A percentile compares a stretch with the other conserved stretches of the same genome.
These are phyloP conservation scores for Lactifluus hygrophoroides DNA, from an alignment of 768 basidiomycete genomes.

Conservation along the genomic window DNA sequence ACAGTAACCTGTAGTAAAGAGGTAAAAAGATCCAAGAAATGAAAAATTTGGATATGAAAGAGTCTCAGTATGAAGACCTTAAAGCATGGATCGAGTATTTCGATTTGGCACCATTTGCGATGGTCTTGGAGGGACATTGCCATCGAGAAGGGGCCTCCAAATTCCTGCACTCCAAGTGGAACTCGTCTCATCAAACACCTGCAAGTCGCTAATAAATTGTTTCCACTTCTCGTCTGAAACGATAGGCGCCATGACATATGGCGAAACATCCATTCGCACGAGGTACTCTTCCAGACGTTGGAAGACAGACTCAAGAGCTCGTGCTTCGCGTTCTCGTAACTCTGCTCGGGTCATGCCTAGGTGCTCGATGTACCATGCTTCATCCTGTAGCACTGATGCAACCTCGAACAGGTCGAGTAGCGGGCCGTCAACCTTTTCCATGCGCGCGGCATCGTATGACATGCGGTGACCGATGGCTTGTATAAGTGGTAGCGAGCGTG, in stretches of 20 bases:
- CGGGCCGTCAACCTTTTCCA: slow-evolving; percentile 35
- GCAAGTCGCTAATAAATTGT: background rate
- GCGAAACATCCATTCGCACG: slow-evolving; percentile 6
- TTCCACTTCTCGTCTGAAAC: slow-evolving; percentile 20
- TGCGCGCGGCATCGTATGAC: slow-evolving; percentile 46
- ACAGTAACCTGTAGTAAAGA: no score
- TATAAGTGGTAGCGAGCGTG: slow-evolving; percentile 42
- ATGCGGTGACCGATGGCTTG: slow-evolving; percentile 59
- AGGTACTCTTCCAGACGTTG: slow-evolving; percentile 20
- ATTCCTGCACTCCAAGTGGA: background rate
- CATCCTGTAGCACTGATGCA: slow-evolving; percentile 42
- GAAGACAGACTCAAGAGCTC: slow-evolving; percentile 23
- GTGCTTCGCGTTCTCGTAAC: slow-evolving; percentile 29
- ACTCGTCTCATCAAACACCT: background rate
- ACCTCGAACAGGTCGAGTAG: slow-evolving; percentile 51
- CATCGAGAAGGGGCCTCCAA: background rate
- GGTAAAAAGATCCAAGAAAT: background rate
- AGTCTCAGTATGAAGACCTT: background rate
- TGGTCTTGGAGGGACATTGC: background rate
- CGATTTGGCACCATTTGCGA: background rate
- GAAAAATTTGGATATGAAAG: background rate
- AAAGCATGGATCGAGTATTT: slow-evolving; percentile 9
- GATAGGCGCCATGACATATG: slow-evolving; percentile 20
- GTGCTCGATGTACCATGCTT: slow-evolving; percentile 53
- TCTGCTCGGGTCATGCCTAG: slow-evolving; percentile 38